phyloP scores from a whole-genome alignment of 495 filamentous ascomycete genomes.

The Penicillium samsonianum region DNA sequence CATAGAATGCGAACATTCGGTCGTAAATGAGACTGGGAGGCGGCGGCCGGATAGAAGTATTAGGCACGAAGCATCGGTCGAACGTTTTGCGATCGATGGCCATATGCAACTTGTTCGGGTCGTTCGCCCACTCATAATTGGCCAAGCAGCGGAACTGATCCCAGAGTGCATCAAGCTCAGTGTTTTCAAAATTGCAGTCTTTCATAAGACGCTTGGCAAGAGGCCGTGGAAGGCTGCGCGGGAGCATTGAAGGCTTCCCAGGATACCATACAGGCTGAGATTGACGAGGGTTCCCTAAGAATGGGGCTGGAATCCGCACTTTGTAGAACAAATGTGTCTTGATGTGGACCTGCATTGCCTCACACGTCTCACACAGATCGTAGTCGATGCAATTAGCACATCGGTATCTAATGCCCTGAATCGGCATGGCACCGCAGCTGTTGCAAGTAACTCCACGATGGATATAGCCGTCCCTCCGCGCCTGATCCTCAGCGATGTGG shows the following conservation, averaged over 20 bases:
- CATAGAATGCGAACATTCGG: conserved; percentile 95
- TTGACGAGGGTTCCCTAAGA: conserved; percentile 64
- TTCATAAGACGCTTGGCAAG: conserved; percentile 65
- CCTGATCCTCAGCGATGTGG: conserved; percentile 80
- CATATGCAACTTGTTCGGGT: conserved; percentile 72
- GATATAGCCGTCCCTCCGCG: conserved; percentile 79
- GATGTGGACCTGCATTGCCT: conserved; percentile 78
- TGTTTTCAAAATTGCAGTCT: conserved; percentile 75
- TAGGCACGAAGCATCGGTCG: conserved; percentile 83
- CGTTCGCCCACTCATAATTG: conserved; percentile 78
- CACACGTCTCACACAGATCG: conserved; percentile 87
- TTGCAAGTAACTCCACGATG: conserved; percentile 95
- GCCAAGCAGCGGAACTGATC: conserved; percentile 95
- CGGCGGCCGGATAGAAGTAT: conserved; percentile 69
- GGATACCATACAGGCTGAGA: conserved; percentile 86
- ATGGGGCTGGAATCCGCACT: conserved; percentile 72
- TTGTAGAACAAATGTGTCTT: conserved; percentile 98
- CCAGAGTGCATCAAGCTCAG: conserved; percentile 89
- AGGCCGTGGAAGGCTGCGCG: conserved; percentile 61
- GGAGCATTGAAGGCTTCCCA: conserved; percentile 72
- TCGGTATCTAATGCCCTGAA: conserved; percentile 86
- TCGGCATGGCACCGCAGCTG: conserved; percentile 78
- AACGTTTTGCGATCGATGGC: conserved; percentile 92
- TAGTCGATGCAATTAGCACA: conserved; percentile 93
- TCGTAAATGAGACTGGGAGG: conserved; percentile 90